Percentiles rank a stretch among this genome's conserved stretches.
Evolutionary conservation across 805 yeast genomes (phyloP).

Genomic region (Candida golubevii): DNA sequence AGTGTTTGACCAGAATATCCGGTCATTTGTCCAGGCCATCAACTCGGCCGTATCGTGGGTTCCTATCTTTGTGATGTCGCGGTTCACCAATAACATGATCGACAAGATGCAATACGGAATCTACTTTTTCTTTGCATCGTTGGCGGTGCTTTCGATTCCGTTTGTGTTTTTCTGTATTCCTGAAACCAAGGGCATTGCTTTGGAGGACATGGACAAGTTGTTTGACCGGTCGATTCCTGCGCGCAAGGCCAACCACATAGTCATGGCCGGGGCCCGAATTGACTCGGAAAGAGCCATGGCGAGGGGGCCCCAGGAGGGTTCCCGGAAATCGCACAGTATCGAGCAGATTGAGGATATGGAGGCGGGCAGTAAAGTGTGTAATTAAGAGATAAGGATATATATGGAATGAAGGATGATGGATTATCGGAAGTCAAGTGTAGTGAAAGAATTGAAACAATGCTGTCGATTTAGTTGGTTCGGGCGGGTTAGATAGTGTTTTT

Average conservation of each 20-base stretch:
- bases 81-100: slow-evolving; percentile 33
- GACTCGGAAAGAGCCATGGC: slow-evolving; percentile 15
- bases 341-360: slow-evolving; percentile 17
- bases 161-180: slow-evolving; percentile 37
- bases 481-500: no score
- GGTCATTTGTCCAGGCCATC: slow-evolving; percentile 38
- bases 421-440: no score
- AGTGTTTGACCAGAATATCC: slow-evolving; percentile 37
- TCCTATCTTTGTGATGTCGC: slow-evolving; percentile 35
- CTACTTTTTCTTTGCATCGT: slow-evolving; percentile 34
- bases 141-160: slow-evolving; percentile 32
- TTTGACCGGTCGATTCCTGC: slow-evolving; percentile 22
- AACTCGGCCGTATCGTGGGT: slow-evolving; percentile 40
- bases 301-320: slow-evolving; percentile 20
- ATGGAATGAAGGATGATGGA: no score
- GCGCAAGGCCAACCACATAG: slow-evolving; percentile 20
- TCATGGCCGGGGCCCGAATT: slow-evolving; percentile 16
- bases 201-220: slow-evolving; percentile 28
- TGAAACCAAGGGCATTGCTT: slow-evolving; percentile 37
- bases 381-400: not conserved
- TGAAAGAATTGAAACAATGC: no score
- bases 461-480: no score
- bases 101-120: slow-evolving; percentile 33
- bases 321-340: slow-evolving; percentile 17
- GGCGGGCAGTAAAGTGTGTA: not conserved